Evolutionary conservation across 2,329 filamentous ascomycete species (phyloP).

Genomic region (Clarireedia monteithiana): DNA sequence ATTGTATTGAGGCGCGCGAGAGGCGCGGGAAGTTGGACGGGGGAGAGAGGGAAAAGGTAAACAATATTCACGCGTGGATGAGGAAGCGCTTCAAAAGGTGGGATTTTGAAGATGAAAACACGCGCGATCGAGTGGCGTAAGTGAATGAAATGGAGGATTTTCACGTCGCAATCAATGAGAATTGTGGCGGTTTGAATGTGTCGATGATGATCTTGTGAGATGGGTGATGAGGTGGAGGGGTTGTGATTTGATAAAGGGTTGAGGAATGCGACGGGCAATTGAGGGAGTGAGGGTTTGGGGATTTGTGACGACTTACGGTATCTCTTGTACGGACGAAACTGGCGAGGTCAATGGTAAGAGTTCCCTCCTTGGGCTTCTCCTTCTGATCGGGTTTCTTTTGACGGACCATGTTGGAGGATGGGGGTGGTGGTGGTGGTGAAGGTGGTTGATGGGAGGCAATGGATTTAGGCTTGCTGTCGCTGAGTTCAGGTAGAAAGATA

Average conservation of each 20-base stretch:
- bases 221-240: constrained; percentile 3
- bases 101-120: constrained; percentile 8
- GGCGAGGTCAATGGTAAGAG: constrained; percentile 53
- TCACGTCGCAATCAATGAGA: background rate
- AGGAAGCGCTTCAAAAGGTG: constrained; percentile 11
- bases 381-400: constrained; percentile 33
- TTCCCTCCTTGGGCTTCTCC: constrained; percentile 10
- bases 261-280: constrained; percentile 8
- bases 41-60: constrained; percentile 11
- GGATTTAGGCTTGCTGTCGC: background rate
- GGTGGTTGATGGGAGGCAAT: constrained; percentile 8
- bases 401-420: constrained; percentile 29
- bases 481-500: background rate
- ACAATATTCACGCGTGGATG: constrained; percentile 23
- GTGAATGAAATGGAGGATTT: background rate
- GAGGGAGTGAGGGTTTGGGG: constrained; percentile 10
- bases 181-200: background rate
- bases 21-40: constrained; percentile 1
- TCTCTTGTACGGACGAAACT: constrained; percentile 76
- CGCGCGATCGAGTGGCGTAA: constrained; percentile 20
- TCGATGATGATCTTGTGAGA: background rate
- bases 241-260: constrained; percentile 11
- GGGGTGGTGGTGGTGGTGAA: background rate
- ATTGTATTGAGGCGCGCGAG: constrained; percentile 8
- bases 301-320: constrained; percentile 46